Evolutionary conservation across 345 rosid species (phyloP).

Genomic region (Microcos paniculata): DNA sequence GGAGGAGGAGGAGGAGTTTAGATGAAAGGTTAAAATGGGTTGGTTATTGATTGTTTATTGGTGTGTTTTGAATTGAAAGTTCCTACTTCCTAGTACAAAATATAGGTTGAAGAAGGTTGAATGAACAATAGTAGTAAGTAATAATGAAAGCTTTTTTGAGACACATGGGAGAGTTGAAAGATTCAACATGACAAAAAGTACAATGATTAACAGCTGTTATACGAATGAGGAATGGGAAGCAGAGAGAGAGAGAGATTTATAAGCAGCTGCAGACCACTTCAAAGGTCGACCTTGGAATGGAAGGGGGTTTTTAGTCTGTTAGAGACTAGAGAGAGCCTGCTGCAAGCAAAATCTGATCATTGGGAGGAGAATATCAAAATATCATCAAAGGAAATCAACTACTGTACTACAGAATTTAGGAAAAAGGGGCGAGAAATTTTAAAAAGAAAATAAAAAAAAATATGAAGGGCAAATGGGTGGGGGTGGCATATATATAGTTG

Average conservation of each 20-base stretch:
- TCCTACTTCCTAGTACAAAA: background rate
- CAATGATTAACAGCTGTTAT: conserved; percentile 13
- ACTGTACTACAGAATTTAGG: too few relatives aligned
- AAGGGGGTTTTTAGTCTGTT: too few relatives aligned
- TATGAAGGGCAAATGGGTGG: background rate
- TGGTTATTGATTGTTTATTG: background rate
- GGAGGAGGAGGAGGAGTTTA: too few relatives aligned
- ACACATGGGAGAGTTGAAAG: background rate
- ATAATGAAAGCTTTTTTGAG: background rate
- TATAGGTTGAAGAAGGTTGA: too few relatives aligned
- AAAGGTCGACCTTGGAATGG: too few relatives aligned
- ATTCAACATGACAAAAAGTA: conserved; percentile 1
- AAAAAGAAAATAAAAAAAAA: background rate
- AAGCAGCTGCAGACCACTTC: background rate
- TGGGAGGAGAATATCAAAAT: conserved; percentile 2
- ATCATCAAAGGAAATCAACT: too few relatives aligned
- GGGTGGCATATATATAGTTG: conserved; percentile 3
- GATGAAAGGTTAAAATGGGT: too few relatives aligned
- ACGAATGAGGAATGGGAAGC: background rate
- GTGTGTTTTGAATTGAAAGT: background rate
- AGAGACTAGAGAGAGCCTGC: background rate
- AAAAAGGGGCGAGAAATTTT: too few relatives aligned
- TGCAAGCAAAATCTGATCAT: background rate
- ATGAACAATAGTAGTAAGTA: too few relatives aligned
- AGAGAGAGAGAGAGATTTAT: conserved; percentile 1